Percentiles rank a stretch among this genome's conserved stretches.
These are phyloP conservation scores for Posidonia oceanica DNA, from an alignment of 116 monocot species.

Conservation along the genomic window DNA sequence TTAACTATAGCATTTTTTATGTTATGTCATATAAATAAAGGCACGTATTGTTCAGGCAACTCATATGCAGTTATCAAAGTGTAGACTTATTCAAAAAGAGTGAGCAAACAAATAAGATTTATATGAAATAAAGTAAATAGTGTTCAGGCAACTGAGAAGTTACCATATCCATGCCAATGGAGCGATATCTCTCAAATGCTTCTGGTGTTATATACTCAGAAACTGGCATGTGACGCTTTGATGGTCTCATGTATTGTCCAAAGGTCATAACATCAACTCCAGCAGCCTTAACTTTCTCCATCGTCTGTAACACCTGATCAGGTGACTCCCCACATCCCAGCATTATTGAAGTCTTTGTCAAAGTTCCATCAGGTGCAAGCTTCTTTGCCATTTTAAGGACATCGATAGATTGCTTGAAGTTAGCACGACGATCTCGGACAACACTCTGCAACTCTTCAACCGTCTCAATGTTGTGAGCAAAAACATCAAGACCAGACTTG, in stretches of 20 bases:
- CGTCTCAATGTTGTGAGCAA: slow-evolving; percentile 96
- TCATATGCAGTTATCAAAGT: too few relatives aligned
- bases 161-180: slow-evolving; percentile 82
- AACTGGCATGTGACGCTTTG: slow-evolving; percentile 91
- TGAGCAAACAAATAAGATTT: not conserved
- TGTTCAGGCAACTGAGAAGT: not conserved
- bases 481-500: slow-evolving; percentile 73
- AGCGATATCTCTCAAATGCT: slow-evolving; percentile 73
- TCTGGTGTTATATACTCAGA: slow-evolving; percentile 87
- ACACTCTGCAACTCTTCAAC: slow-evolving; percentile 70
- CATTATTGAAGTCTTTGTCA: slow-evolving; percentile 94
- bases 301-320: slow-evolving; percentile 73
- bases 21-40: too few relatives aligned
- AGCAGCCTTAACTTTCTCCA: slow-evolving; percentile 81
- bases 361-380: slow-evolving; percentile 60
- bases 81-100: too few relatives aligned
- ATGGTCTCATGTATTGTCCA: slow-evolving; percentile 94
- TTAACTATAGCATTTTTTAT: too few relatives aligned
- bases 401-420: slow-evolving; percentile 81
- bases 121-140: not conserved
- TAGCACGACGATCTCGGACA: slow-evolving; percentile 76
- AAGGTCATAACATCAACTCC: slow-evolving; percentile 96
- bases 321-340: slow-evolving; percentile 88
- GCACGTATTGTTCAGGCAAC: too few relatives aligned
- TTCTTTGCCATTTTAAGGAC: slow-evolving; percentile 88